Evolutionary conservation across 257 asterid species (phyloP).

Genomic region (Scutellaria galericulata): DNA sequence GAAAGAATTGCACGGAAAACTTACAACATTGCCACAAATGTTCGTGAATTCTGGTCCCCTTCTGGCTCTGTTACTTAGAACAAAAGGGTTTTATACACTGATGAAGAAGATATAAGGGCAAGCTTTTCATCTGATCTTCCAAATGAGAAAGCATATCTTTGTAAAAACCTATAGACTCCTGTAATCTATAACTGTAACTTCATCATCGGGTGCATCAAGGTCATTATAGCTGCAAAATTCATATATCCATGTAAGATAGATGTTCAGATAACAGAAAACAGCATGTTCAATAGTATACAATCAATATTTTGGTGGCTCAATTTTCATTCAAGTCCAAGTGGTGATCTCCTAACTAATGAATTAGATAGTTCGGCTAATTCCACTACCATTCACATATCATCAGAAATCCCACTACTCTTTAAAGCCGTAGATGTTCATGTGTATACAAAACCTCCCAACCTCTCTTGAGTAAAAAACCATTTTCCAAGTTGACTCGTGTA

Average conservation of each 20-base stretch:
- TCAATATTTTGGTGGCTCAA: too few species aligned
- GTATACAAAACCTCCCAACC: neutral
- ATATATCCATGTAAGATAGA: neutral
- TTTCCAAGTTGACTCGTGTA: neutral
- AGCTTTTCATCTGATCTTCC: conserved; percentile 27
- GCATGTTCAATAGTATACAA: neutral
- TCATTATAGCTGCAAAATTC: conserved; percentile 82
- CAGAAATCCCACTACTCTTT: too few species aligned
- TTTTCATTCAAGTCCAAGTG: too few species aligned
- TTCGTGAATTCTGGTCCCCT: neutral
- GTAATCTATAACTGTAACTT: conserved; percentile 95
- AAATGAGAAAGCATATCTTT: conserved; percentile 1
- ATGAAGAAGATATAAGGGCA: neutral
- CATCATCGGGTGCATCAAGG: conserved; percentile 99
- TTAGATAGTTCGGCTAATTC: neutral
- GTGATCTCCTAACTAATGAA: conserved; percentile 1
- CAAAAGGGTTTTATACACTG: neutral
- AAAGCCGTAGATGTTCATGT: too few species aligned
- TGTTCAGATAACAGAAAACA: neutral
- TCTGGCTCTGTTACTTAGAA: neutral
- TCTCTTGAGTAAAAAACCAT: neutral
- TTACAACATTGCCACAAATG: conserved; percentile 4
- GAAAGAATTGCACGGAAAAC: neutral
- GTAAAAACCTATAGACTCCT: conserved; percentile 70
- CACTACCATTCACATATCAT: neutral